phyloP scores from a whole-genome alignment of 768 basidiomycete species.

The Boletus rufocinnamomeus region DNA sequence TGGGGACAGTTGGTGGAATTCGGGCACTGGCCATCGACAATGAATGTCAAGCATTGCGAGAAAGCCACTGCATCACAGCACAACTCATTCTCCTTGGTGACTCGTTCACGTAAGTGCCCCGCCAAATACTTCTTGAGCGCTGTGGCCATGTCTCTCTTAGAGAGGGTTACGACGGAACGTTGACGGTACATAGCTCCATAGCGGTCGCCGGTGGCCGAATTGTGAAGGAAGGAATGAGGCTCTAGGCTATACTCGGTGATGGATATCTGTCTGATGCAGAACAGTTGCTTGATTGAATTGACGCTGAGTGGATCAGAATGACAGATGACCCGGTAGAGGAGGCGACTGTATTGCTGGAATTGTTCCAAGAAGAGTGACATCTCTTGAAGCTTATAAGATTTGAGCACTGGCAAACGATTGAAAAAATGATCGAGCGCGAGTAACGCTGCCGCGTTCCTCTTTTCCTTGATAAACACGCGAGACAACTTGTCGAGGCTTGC shows the following conservation, averaged over 20 bases:
- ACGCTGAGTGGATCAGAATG: constrained; percentile 4
- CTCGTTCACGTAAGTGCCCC: constrained; percentile 27
- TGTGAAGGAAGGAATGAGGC: constrained; percentile 10
- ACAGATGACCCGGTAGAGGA: constrained; percentile 4
- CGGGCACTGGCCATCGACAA: constrained; percentile 30
- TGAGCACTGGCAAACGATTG: constrained; percentile 15
- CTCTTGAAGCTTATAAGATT: constrained; percentile 23
- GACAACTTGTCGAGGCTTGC: constrained; percentile 36
- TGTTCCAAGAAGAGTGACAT: constrained; percentile 3
- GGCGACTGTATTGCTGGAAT: constrained; percentile 5
- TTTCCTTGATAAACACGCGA: constrained; percentile 24
- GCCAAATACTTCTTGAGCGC: constrained; percentile 28
- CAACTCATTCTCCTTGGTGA: constrained; percentile 35
- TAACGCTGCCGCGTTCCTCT: constrained; percentile 4
- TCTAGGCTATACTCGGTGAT: constrained; percentile 7
- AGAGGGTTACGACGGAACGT: constrained; percentile 17
- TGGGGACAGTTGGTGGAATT: constrained; percentile 33
- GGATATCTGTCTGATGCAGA: constrained; percentile 12
- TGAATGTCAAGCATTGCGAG: constrained; percentile 39
- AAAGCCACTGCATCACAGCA: constrained; percentile 37
- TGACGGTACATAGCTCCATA: neutral
- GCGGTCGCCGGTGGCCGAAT: neutral
- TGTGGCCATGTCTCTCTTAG: constrained; percentile 23
- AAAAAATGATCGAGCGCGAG: constrained; percentile 13
- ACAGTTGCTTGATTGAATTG: constrained; percentile 31